A percentile compares a stretch with the other conserved stretches of the same genome.
Conservation (phyloP, 768 basidiomycete genomes). For the Boletus rex-veris region DNA sequence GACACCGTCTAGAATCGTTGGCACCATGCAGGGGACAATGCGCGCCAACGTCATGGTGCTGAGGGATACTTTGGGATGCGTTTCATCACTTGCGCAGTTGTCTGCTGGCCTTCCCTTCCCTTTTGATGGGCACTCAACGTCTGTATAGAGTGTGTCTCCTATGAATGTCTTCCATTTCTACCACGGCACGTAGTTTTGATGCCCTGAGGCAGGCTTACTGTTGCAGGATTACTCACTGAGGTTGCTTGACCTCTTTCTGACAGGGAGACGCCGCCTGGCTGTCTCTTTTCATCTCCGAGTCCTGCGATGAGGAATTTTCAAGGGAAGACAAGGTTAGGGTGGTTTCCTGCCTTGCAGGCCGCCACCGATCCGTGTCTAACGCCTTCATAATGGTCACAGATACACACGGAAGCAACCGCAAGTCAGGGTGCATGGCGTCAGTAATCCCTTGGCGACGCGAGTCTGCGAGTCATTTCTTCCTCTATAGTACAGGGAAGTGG, state of each 20-base stretch:
- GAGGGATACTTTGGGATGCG: slow-evolving; percentile 1
- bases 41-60: slow-evolving; percentile 1
- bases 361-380: slow-evolving; percentile 17
- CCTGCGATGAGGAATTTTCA: slow-evolving; percentile 15
- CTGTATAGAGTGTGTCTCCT: slow-evolving; percentile 5
- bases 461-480: slow-evolving; percentile 9
- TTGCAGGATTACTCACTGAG: slow-evolving; percentile 8
- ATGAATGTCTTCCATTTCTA: slow-evolving; percentile 21
- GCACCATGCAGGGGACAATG: slow-evolving; percentile 7
- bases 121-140: slow-evolving; percentile 12
- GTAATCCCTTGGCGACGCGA: not conserved
- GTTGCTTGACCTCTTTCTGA: slow-evolving; percentile 1
- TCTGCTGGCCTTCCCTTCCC: slow-evolving; percentile 7
- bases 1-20: not conserved
- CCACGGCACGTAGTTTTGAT: slow-evolving; percentile 23
- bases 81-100: slow-evolving; percentile 7
- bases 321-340: slow-evolving; percentile 11
- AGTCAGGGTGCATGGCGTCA: slow-evolving; percentile 11
- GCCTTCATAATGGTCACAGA: slow-evolving; percentile 15
- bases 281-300: slow-evolving; percentile 26
- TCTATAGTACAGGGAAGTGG: not conserved
- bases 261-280: not conserved
- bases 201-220: slow-evolving; percentile 10
- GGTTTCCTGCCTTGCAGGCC: slow-evolving; percentile 11
- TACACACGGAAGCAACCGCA: slow-evolving; percentile 8